These are phyloP conservation scores for Trametes maxima DNA, from an alignment of 768 basidiomycete species.

Conservation along the genomic window DNA sequence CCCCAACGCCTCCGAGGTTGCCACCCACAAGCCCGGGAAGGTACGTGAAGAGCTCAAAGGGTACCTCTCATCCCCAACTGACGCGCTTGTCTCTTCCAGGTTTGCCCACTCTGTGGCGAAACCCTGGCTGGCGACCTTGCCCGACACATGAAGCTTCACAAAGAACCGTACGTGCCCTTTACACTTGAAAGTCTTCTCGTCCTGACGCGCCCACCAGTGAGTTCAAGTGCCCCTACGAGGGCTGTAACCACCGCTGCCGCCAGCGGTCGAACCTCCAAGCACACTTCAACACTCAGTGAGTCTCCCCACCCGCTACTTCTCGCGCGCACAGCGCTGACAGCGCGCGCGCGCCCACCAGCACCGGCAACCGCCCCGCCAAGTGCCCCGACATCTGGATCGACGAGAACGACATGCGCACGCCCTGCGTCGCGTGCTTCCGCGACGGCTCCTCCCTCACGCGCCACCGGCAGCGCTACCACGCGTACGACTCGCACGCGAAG, in stretches of 20 bases:
- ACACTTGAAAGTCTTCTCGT: background rate
- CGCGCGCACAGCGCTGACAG: background rate
- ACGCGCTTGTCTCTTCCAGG: background rate
- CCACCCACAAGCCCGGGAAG: background rate
- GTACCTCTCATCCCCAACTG: background rate
- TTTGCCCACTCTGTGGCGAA: background rate
- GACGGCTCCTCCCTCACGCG: background rate
- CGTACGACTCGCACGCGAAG: background rate
- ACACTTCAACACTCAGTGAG: conserved; percentile 12
- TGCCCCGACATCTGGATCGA: conserved; percentile 1
- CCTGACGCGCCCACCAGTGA: background rate
- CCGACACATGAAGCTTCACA: background rate
- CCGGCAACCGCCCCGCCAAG: background rate
- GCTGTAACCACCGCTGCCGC: background rate
- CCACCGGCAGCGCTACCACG: conserved; percentile 7
- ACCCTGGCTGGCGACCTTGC: background rate
- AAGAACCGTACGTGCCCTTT: background rate
- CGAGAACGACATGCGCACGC: background rate
- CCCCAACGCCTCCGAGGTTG: background rate
- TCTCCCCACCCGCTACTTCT: background rate
- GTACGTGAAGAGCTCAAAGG: background rate
- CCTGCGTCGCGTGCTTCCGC: background rate
- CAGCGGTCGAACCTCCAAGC: conserved; percentile 9
- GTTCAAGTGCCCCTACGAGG: background rate
- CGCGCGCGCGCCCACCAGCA: background rate